Base-by-base conservation (phyloP, 768 basidiomycete species). In the Tylopilus felleus region DNA sequence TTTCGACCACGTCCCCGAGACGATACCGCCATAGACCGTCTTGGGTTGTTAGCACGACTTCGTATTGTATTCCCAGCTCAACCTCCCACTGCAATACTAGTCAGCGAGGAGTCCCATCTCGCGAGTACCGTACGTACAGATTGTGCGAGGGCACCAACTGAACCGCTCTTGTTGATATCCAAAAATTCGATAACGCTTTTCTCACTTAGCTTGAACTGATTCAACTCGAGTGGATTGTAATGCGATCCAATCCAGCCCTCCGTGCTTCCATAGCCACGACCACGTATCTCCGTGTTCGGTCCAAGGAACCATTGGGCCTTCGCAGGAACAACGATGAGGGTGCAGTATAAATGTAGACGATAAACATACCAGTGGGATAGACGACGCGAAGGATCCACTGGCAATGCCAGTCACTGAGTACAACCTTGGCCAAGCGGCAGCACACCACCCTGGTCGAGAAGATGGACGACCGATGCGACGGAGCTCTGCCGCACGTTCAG, bases 1-100 rank as follows among this genome's bases (percentile, higher is more conserved):
- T 41, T 44, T 65, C 57, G 19, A 64, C 38, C 19, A 67, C 46
- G 28, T 67, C 63, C 1, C 59, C 54, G 4, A 64, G 53, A 21
- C 53, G 48, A 50, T 66, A 58, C 2, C 59, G 56, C 64, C 65
- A 65, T 36, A 67, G 16, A 9, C 63, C 63, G 1, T 62, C 48
- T 7, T 4, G 16, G 4, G 60, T 59, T 4, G 65, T 65, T 6
- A 62, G n/a, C 33, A 67, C 53, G 31, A 52, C 3, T 28, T 66
- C 63, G 19, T 68, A 68, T 5, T 5, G 53, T 27, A 21, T 51
- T 17, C 61, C 57, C 14, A 29, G 2, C 31, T 59, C 46, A 10
- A 57, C 49, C n/a, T 57, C 56, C 63, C 59, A 64, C 65, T 65
- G 25, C n/a, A 2, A 52, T 45, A 1, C 22, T 25, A 4, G 9